A percentile compares a stretch with the other conserved stretches of the same genome.
Conservation (phyloP, 1,284 basidiomycete species). For the Cerioporus squamosus region DNA sequence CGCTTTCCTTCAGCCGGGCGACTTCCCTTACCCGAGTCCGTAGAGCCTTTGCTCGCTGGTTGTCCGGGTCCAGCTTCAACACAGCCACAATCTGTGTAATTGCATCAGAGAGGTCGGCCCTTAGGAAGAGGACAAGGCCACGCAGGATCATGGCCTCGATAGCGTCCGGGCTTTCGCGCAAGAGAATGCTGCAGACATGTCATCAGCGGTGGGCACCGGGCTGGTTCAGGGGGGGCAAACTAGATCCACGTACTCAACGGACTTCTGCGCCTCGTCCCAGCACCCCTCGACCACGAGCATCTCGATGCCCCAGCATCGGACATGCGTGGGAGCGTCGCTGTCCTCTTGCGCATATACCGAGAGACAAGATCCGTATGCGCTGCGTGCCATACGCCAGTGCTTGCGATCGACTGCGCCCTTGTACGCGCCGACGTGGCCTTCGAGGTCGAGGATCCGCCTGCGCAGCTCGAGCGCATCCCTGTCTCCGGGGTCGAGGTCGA, state of each 20-base stretch:
- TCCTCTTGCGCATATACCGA: constrained; percentile 12
- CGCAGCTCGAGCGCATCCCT: constrained; percentile 7
- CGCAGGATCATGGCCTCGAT: constrained; percentile 13
- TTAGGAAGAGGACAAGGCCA: constrained; percentile 16
- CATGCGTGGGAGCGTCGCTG: constrained; percentile 9
- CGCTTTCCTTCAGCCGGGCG: constrained; percentile 3
- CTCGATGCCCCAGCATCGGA: constrained; percentile 25
- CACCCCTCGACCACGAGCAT: constrained; percentile 16
- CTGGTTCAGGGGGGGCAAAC: too few species aligned
- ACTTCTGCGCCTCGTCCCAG: constrained; percentile 14
- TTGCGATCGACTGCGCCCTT: constrained; percentile 13
- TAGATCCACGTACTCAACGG: constrained; percentile 17
- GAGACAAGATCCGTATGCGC: constrained; percentile 19
- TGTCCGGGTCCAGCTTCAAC: constrained; percentile 24
- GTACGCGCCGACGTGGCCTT: constrained; percentile 17
- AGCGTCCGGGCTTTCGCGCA: background rate
- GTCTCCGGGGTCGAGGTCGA: constrained; percentile 9
- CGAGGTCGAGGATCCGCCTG: constrained; percentile 10
- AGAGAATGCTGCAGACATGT: background rate
- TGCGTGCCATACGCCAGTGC: constrained; percentile 24
- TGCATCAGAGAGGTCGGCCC: constrained; percentile 11
- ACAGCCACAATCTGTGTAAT: background rate
- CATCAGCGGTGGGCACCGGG: background rate
- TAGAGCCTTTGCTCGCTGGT: constrained; percentile 6
- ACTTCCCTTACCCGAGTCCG: constrained; percentile 12